Percentiles rank a stretch among this genome's conserved stretches.
phyloP scores from a whole-genome alignment of 2,329 filamentous ascomycete genomes.

The Pseudogymnoascus sp. region DNA sequence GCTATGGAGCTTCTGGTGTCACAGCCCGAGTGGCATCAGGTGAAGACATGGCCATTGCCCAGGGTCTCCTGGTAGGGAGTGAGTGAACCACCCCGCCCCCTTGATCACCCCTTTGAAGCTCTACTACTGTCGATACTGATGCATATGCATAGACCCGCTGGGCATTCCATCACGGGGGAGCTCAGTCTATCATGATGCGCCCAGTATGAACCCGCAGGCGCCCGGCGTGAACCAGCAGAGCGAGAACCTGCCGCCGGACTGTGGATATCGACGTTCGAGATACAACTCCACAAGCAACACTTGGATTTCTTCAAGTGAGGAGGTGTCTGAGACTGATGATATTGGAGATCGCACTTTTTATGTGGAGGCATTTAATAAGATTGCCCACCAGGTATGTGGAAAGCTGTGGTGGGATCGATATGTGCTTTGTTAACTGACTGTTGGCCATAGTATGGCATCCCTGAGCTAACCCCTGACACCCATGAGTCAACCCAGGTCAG shows the following conservation, averaged over 20 bases:
- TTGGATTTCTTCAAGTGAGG: slow-evolving; percentile 50
- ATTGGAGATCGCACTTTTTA: slow-evolving; percentile 41
- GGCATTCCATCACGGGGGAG: background rate
- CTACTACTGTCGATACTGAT: background rate
- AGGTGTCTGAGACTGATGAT: slow-evolving; percentile 41
- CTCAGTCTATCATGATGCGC: background rate
- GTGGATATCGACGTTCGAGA: background rate
- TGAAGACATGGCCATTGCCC: slow-evolving; percentile 19
- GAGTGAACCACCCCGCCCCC: slow-evolving; percentile 14
- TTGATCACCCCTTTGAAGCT: slow-evolving; percentile 12
- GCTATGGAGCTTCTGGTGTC: background rate
- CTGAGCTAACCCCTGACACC: slow-evolving; percentile 20
- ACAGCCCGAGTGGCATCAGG: slow-evolving; percentile 12
- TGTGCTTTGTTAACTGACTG: background rate
- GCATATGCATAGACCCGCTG: background rate
- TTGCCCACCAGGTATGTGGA: slow-evolving; percentile 46
- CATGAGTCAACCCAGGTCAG: slow-evolving; percentile 19
- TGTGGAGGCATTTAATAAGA: slow-evolving; percentile 50
- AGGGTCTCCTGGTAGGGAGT: slow-evolving; percentile 18
- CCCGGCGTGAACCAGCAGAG: background rate
- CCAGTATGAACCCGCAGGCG: background rate
- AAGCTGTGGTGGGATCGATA: background rate
- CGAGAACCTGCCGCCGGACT: background rate
- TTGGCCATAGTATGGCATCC: slow-evolving; percentile 43
- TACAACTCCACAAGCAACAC: slow-evolving; percentile 41